Evolutionary conservation across 345 rosid genomes (phyloP).

Genomic region (Theobroma cacao): DNA sequence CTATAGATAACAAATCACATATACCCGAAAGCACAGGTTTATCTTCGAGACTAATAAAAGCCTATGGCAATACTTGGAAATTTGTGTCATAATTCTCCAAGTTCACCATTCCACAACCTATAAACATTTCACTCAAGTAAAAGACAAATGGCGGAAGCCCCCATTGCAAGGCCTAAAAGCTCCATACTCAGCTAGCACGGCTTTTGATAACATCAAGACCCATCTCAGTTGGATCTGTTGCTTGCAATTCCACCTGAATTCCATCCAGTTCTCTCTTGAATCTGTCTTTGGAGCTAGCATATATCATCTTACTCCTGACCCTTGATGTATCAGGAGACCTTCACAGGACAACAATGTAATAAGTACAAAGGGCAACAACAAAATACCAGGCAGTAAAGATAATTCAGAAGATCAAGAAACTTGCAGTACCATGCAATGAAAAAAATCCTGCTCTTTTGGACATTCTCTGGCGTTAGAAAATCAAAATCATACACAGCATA

Average conservation of each 20-base stretch:
- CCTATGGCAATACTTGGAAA: conserved; percentile 29
- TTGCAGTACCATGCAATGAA: conserved; percentile 53
- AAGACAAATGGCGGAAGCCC: conserved; percentile 15
- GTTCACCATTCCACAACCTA: conserved; percentile 31
- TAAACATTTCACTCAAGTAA: conserved; percentile 27
- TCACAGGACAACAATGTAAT: conserved; percentile 1
- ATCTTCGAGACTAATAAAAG: conserved; percentile 18
- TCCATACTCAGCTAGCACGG: conserved; percentile 40
- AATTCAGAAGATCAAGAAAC: not conserved
- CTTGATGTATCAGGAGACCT: conserved; percentile 58
- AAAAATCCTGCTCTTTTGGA: conserved; percentile 59
- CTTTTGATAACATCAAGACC: conserved; percentile 55
- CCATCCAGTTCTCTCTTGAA: conserved; percentile 51
- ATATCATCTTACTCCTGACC: conserved; percentile 66
- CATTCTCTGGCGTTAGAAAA: conserved; percentile 49
- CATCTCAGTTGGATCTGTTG: conserved; percentile 58
- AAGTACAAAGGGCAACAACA: not conserved
- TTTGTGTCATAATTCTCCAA: conserved; percentile 24
- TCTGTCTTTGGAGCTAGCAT: conserved; percentile 60
- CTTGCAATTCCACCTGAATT: conserved; percentile 54
- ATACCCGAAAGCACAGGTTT: conserved; percentile 20
- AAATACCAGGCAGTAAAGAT: not conserved
- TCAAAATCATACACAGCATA: conserved; percentile 64
- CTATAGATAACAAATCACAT: conserved; percentile 34
- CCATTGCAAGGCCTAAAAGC: not conserved